Conservation (phyloP, 164 flowering plant species). For the Warburgia ugandensis region DNA sequence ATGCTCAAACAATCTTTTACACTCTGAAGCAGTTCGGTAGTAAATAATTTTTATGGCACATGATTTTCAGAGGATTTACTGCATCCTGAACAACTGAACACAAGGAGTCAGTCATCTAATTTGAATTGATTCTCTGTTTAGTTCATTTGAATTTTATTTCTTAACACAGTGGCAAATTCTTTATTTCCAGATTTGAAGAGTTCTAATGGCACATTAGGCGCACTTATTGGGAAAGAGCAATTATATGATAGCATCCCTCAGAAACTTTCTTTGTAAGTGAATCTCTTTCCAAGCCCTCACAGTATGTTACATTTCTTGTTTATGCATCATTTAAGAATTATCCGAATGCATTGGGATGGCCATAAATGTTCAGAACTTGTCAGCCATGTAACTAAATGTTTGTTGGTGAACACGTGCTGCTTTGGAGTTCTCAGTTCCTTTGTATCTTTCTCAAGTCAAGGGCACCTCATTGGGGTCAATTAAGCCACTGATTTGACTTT, state of each 20-base stretch:
- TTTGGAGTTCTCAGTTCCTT: neutral
- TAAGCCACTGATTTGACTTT: no score
- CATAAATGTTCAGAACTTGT: neutral
- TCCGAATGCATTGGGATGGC: neutral
- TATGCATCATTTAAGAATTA: neutral
- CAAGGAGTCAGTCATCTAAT: neutral
- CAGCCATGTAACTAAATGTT: neutral
- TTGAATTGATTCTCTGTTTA: neutral
- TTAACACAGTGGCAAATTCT: constrained; percentile 4
- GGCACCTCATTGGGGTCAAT: no score
- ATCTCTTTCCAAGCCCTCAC: constrained; percentile 7
- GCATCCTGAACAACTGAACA: neutral
- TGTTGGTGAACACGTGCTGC: neutral
- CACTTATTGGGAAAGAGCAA: constrained; percentile 13
- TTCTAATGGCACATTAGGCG: constrained; percentile 19
- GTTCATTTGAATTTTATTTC: constrained; percentile 1
- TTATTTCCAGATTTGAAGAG: constrained; percentile 18
- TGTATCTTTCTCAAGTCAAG: neutral
- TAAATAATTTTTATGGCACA: no score
- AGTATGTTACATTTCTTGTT: neutral
- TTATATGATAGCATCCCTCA: constrained; percentile 12
- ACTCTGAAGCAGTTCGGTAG: no score
- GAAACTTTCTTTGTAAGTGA: constrained; percentile 29
- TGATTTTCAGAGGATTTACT: no score
- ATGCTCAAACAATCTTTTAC: no score